Conservation (phyloP, 345 rosid species). For the Firmiana major region DNA sequence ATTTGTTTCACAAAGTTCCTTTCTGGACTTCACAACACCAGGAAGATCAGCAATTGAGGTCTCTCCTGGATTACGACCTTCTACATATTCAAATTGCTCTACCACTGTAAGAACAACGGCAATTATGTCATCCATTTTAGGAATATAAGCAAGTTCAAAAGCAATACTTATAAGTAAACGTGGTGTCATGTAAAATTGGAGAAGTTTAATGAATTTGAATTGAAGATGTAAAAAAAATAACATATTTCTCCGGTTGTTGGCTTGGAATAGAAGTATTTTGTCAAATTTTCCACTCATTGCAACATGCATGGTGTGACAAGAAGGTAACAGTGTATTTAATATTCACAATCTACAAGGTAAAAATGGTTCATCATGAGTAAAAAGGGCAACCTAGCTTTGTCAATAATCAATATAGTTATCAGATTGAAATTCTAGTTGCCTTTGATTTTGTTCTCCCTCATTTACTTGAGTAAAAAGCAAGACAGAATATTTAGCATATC, state of each 20-base stretch:
- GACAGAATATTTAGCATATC: slow-evolving; percentile 31
- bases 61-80: slow-evolving; percentile 55
- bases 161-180: not conserved
- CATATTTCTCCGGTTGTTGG: not conserved
- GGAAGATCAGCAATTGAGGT: slow-evolving; percentile 54
- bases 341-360: not conserved
- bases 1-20: slow-evolving; percentile 68
- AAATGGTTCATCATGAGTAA: not conserved
- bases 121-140: not conserved
- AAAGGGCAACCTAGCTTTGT: not conserved
- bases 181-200: too few species aligned
- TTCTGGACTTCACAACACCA: slow-evolving; percentile 52
- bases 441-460: not conserved
- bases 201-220: too few species aligned
- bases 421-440: not conserved
- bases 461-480: not conserved
- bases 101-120: slow-evolving; percentile 44
- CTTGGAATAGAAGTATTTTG: not conserved
- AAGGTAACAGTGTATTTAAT: not conserved
- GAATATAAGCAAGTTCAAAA: not conserved
- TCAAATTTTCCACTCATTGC: not conserved
- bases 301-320: not conserved
- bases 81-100: slow-evolving; percentile 67
- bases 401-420: not conserved
- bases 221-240: not conserved